A percentile compares a stretch with the other conserved stretches of the same genome.
These are phyloP conservation scores for Pichia gijzeniarum DNA, from an alignment of 805 yeast genomes.

Conservation along the genomic window DNA sequence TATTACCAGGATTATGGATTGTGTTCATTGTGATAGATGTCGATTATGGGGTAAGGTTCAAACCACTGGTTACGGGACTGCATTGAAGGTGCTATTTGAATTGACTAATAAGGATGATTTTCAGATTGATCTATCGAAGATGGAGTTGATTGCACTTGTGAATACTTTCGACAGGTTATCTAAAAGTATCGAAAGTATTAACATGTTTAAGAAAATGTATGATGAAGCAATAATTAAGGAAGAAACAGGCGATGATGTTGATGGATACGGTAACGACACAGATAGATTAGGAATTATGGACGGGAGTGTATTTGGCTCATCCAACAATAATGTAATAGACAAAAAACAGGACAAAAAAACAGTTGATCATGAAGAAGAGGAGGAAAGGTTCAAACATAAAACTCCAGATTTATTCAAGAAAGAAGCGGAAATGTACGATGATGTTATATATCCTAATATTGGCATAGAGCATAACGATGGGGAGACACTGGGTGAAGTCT, in stretches of 20 bases:
- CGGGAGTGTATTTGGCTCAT: slow-evolving; percentile 3
- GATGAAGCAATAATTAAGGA: slow-evolving; percentile 26
- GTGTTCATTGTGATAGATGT: slow-evolving; percentile 98
- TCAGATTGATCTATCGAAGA: slow-evolving; percentile 45
- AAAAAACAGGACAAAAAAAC: background rate
- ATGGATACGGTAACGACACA: background rate
- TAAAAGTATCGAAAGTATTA: slow-evolving; percentile 71
- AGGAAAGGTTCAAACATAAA: slow-evolving; percentile 2
- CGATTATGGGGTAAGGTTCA: slow-evolving; percentile 98
- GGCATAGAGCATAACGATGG: slow-evolving; percentile 1
- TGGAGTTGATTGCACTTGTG: slow-evolving; percentile 83
- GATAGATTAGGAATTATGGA: background rate
- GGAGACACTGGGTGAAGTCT: slow-evolving; percentile 18
- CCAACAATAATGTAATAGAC: background rate
- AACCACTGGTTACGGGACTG: slow-evolving; percentile 96
- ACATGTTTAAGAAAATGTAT: slow-evolving; percentile 59
- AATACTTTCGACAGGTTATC: slow-evolving; percentile 92
- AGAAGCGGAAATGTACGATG: slow-evolving; percentile 21
- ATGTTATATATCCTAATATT: slow-evolving; percentile 20
- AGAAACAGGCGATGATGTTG: slow-evolving; percentile 18
- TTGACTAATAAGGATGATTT: slow-evolving; percentile 42
- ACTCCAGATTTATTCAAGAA: slow-evolving; percentile 20
- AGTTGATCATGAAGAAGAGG: background rate
- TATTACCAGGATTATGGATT: slow-evolving; percentile 91
- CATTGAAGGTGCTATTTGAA: slow-evolving; percentile 84